Percentiles rank a stretch among this genome's conserved stretches.
phyloP scores from a whole-genome alignment of 1,139 yeast genomes.

The Saccharomyces hybrid region DNA sequence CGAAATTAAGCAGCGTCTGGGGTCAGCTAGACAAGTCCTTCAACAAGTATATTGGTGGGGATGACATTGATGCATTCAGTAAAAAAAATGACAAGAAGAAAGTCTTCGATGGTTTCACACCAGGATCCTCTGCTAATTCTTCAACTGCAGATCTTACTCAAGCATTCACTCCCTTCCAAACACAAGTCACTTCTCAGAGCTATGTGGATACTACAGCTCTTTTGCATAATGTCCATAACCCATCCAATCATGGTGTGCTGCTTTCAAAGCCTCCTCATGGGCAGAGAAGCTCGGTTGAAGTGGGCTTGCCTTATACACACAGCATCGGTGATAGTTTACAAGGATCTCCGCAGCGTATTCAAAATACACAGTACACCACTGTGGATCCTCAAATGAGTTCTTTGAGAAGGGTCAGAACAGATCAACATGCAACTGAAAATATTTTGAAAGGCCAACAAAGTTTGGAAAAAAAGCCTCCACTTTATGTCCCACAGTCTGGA shows the following conservation, averaged over 20 bases:
- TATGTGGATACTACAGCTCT: slow-evolving; percentile 4
- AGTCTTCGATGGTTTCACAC: slow-evolving; percentile 68
- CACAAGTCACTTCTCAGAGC: slow-evolving; percentile 3
- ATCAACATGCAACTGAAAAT: slow-evolving; percentile 3
- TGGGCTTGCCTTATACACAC: neutral
- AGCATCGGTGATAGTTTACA: slow-evolving; percentile 12
- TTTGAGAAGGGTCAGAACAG: slow-evolving; percentile 11
- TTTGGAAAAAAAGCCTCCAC: neutral
- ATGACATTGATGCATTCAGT: slow-evolving; percentile 42
- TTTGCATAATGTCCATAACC: slow-evolving; percentile 1
- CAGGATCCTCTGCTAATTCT: slow-evolving; percentile 39
- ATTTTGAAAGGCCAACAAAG: neutral
- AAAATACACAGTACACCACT: neutral
- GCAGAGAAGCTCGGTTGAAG: neutral
- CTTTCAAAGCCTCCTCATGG: neutral
- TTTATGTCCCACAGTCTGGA: neutral
- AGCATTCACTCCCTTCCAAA: slow-evolving; percentile 16
- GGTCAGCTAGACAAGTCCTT: slow-evolving; percentile 75
- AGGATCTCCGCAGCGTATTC: slow-evolving; percentile 13
- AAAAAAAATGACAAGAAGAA: slow-evolving; percentile 36
- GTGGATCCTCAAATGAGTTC: slow-evolving; percentile 2
- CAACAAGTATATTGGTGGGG: slow-evolving; percentile 81
- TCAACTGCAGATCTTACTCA: slow-evolving; percentile 27
- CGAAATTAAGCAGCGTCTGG: slow-evolving; percentile 80
- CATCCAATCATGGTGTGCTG: slow-evolving; percentile 1